Percentiles rank a stretch among this genome's conserved stretches.
These are phyloP conservation scores for Phoma sp. DNA, from an alignment of 2,329 filamentous ascomycete genomes.

Conservation along the genomic window DNA sequence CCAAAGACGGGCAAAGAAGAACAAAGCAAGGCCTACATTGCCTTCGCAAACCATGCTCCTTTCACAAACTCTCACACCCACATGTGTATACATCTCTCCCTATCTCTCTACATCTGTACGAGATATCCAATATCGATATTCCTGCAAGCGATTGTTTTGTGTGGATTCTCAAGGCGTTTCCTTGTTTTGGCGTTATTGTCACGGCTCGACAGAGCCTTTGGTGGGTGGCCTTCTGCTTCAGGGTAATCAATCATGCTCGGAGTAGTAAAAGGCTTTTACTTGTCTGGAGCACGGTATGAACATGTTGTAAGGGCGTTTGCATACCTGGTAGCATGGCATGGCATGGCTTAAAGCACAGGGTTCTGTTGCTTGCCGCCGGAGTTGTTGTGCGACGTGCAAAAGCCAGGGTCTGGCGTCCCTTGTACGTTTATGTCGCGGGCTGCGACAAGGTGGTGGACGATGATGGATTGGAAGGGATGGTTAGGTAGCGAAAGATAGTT, in stretches of 20 bases:
- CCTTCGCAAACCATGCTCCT: constrained; percentile 8
- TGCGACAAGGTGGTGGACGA: not conserved
- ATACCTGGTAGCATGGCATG: constrained; percentile 2
- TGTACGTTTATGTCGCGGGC: constrained; percentile 8
- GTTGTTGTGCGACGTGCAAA: too few relatives aligned
- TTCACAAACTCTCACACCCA: constrained; percentile 6
- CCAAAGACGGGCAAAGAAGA: constrained; percentile 27
- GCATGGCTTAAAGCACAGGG: not conserved
- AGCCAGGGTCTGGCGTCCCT: not conserved
- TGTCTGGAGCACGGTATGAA: constrained; percentile 3
- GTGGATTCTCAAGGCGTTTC: constrained; percentile 1
- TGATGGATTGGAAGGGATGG: not conserved
- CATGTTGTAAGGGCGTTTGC: not conserved
- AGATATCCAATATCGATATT: constrained; percentile 10
- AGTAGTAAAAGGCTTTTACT: not conserved
- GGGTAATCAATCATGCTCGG: constrained; percentile 5
- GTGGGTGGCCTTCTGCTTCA: constrained; percentile 14
- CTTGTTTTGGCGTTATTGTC: constrained; percentile 3
- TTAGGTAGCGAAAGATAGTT: not conserved
- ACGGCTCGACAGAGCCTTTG: constrained; percentile 14
- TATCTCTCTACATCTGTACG: constrained; percentile 11
- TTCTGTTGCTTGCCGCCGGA: too few relatives aligned
- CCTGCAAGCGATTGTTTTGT: not conserved
- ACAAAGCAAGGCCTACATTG: constrained; percentile 19
- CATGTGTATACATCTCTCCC: constrained; percentile 15